Percentiles rank a stretch among this genome's conserved stretches.
phyloP scores from a whole-genome alignment of 2,329 filamentous ascomycete species.

The Lojkania enalia region DNA sequence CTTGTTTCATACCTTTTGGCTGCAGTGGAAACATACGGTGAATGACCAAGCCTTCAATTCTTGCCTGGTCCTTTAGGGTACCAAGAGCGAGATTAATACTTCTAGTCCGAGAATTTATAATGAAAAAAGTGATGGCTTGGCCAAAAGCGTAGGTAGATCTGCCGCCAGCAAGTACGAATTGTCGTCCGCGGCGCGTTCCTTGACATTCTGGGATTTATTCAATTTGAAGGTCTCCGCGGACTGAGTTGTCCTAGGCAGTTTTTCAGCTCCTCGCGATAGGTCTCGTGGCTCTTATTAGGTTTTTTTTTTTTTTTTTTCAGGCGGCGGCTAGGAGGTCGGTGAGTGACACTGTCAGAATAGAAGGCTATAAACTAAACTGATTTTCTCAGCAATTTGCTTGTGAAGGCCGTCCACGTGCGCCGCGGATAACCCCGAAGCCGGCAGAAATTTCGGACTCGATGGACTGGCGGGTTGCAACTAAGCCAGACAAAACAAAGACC shows the following conservation, averaged over 20 bases:
- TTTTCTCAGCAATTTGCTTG: conserved; percentile 1
- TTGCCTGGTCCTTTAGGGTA: conserved; percentile 7
- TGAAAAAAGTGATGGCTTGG: background rate
- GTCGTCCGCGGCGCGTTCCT: background rate
- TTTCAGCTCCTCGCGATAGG: conserved; percentile 7
- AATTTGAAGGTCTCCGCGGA: conserved; percentile 9
- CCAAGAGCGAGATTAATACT: conserved; percentile 7
- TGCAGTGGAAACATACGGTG: conserved; percentile 11
- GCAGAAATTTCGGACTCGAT: background rate
- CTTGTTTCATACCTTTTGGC: conserved; percentile 7
- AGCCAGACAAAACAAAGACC: background rate
- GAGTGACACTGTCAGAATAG: background rate
- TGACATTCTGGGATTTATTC: conserved; percentile 9
- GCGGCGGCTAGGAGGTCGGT: conserved; percentile 1
- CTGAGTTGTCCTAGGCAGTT: conserved; percentile 5
- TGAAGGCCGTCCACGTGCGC: background rate
- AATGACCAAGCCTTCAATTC: conserved; percentile 13
- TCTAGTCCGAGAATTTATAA: conserved; percentile 2
- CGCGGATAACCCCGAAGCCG: background rate
- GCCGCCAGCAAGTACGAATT: background rate
- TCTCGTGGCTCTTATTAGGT: conserved; percentile 8
- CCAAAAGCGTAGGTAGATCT: background rate
- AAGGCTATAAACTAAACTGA: conserved; percentile 5
- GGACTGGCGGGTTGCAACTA: conserved; percentile 3
- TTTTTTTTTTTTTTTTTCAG: conserved; percentile 3